Percentiles rank a stretch among this genome's conserved stretches.
phyloP scores from a whole-genome alignment of 169 alveolate species.

The Cyclospora cayetanensis region DNA sequence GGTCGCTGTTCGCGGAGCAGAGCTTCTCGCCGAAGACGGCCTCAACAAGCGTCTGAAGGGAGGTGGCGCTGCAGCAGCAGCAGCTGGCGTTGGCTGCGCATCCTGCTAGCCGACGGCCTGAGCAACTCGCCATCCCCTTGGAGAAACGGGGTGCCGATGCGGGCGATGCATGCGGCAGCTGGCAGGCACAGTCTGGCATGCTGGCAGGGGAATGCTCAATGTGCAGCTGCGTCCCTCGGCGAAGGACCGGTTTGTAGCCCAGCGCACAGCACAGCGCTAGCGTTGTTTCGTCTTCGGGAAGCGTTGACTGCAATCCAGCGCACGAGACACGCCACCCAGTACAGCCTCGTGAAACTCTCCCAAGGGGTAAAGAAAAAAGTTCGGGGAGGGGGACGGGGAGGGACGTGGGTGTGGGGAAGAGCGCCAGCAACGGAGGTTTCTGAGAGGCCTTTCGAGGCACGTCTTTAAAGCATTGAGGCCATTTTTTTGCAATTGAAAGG shows the following conservation, averaged over 20 bases:
- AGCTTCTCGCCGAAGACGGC: constrained; percentile 59
- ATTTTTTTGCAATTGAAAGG: no score
- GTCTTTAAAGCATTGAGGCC: no score
- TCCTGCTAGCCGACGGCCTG: neutral
- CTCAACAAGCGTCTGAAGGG: constrained; percentile 42
- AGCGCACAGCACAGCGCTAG: constrained; percentile 1
- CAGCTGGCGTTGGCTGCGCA: neutral
- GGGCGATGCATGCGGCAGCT: neutral
- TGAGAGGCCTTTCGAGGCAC: no score
- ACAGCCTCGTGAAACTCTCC: no score
- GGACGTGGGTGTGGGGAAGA: no score
- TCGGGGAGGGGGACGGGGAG: no score
- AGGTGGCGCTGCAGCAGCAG: constrained; percentile 50
- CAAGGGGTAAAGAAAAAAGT: no score
- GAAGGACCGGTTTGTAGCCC: constrained; percentile 50
- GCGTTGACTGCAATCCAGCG: constrained; percentile 52
- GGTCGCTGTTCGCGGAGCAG: neutral
- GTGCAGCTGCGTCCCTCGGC: constrained; percentile 57
- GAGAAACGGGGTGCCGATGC: neutral
- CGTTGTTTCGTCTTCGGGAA: constrained; percentile 27
- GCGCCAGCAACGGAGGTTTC: no score
- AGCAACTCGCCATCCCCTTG: neutral
- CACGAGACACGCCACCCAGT: no score
- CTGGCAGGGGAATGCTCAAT: constrained; percentile 10
- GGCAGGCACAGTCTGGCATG: constrained; percentile 32